phyloP scores from a whole-genome alignment of 352 stramenopile species.

The Blastocystis sp. region DNA sequence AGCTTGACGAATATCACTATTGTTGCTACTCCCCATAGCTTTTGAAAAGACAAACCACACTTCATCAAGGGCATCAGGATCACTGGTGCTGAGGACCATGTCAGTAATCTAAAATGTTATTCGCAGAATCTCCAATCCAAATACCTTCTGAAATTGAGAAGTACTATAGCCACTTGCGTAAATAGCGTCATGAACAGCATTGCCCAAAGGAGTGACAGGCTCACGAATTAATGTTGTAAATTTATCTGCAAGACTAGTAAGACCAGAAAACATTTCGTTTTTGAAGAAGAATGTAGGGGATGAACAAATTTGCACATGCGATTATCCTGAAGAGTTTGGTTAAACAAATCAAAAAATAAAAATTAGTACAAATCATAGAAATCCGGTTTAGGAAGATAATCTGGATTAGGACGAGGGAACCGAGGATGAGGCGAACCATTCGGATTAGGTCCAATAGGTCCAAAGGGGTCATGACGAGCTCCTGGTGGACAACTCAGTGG shows the following conservation, averaged over 20 bases:
- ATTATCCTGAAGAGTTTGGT: background rate
- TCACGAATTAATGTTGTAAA: conserved; percentile 59
- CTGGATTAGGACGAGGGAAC: background rate
- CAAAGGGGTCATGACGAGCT: background rate
- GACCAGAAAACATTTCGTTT: conserved; percentile 54
- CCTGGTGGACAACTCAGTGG: background rate
- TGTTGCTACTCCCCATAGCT: conserved; percentile 8
- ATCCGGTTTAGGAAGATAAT: background rate
- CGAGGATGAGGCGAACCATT: background rate
- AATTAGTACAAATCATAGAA: conserved; percentile 32
- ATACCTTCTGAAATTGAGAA: conserved; percentile 41
- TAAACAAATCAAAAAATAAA: background rate
- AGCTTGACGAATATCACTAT: conserved; percentile 6
- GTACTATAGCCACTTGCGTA: conserved; percentile 15
- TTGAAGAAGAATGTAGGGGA: background rate
- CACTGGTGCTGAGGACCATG: conserved; percentile 52
- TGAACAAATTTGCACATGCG: conserved; percentile 28
- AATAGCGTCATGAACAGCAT: conserved; percentile 55
- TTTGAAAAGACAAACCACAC: conserved; percentile 58
- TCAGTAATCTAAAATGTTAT: conserved; percentile 52
- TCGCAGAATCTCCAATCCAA: background rate
- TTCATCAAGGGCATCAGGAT: conserved; percentile 56
- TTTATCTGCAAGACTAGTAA: conserved; percentile 51
- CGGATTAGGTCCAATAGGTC: background rate
- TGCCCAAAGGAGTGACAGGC: conserved; percentile 57